phyloP scores from a whole-genome alignment of 805 yeast genomes.

The Martiniozyma abietophila region DNA sequence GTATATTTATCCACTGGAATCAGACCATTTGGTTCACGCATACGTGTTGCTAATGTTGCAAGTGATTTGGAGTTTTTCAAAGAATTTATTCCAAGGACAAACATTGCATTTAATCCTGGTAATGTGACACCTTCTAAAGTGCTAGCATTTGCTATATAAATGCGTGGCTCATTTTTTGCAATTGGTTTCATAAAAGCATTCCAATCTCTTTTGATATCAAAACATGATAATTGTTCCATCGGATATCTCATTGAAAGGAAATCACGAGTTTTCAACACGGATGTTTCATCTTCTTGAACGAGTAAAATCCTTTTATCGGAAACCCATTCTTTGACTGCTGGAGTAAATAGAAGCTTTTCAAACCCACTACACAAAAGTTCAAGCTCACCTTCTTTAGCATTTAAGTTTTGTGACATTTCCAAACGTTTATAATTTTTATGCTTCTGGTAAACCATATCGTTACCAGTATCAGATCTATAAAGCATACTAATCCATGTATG shows the following conservation, averaged over 20 bases:
- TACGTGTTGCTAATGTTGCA: conserved; percentile 20
- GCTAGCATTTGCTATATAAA: conserved; percentile 19
- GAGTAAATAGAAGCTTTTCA: conserved; percentile 16
- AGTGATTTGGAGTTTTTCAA: conserved; percentile 18
- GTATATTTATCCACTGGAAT: conserved; percentile 13
- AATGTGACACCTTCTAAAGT: conserved; percentile 22
- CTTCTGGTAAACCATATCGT: conserved; percentile 16
- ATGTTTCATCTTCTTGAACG: conserved; percentile 23
- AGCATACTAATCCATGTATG: conserved; percentile 17
- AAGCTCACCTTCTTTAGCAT: conserved; percentile 15
- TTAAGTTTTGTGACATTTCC: conserved; percentile 7
- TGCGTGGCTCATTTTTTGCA: conserved; percentile 10
- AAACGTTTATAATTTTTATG: conserved; percentile 19
- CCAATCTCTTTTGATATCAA: conserved; percentile 12
- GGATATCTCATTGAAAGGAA: conserved; percentile 8
- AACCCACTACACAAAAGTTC: conserved; percentile 20
- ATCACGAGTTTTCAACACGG: conserved; percentile 12
- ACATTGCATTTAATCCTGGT: conserved; percentile 18
- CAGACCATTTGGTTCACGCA: conserved; percentile 17
- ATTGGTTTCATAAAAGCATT: conserved; percentile 10
- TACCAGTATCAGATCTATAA: conserved; percentile 16
- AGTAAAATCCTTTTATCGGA: conserved; percentile 13
- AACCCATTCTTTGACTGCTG: conserved; percentile 4
- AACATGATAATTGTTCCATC: conserved; percentile 10
- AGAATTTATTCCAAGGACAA: conserved; percentile 27